Base-by-base conservation (phyloP, 2,329 filamentous ascomycete species). In the Penicillium sp. region DNA sequence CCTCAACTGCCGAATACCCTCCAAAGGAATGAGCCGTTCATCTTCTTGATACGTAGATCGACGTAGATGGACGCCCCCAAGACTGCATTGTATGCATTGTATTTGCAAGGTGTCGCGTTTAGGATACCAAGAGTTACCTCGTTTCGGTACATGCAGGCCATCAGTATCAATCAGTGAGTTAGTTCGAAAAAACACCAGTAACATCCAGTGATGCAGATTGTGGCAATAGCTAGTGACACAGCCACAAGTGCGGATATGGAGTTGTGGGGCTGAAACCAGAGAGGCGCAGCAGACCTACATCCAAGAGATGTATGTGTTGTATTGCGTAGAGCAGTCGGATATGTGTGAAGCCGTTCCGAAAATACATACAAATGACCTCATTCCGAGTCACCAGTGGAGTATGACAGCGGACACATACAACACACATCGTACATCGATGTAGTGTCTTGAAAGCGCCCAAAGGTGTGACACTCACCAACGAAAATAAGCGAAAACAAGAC, bases 401-500 rank as follows among this genome's bases (percentile, higher is more conserved):
- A 25, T 21, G 6, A 49, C 29, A 41, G 35, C 21, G 6, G 6
- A 15, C 39, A 15, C 12, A 27, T 19, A 21, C 50, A 23, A 19
- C 6, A 5, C 15, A 27, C 5, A 21, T 7, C 19, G 38, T 9
- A 42, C 13, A 35, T 23, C 3, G 19, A 33, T 23, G 4, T 33
- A 13, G 17, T 29, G 25, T 44, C 8, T 15, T n/a, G 23, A 43
- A 27, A 43, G 8, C 15, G 15, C 41, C 39, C 15, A 6, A 27
- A 43, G 23, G 41, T 49, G 27, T 48, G n/a, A 53, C 42, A 23
- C 27, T 29, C 33, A 53, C 6, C 17, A 12, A 25, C 15, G 15
- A 6, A 19, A 43, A 53, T 33, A 53, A 53, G 49, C 42, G 33
- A 53, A 56, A 47, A n/a, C 43, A 57, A 48, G 49, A 25, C 39